Evolutionary conservation across 2,329 filamentous ascomycete species (phyloP).

Genomic region (Colletotrichum lini): DNA sequence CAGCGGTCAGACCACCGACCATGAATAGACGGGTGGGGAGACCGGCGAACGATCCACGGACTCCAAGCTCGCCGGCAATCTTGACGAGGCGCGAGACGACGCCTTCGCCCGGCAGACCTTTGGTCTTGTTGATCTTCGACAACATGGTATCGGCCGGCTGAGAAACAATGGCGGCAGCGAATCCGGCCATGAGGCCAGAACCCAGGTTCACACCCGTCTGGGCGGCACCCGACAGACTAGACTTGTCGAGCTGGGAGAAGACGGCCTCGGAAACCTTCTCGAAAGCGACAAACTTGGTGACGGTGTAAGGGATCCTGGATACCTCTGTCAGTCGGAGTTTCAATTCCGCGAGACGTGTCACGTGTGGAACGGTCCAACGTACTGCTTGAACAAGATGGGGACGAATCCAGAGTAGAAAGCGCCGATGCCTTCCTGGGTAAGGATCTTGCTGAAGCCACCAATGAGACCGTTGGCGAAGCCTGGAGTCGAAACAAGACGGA

Average conservation of each 20-base stretch:
- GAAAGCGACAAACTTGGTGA: constrained; percentile 95
- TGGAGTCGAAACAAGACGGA: constrained; percentile 90
- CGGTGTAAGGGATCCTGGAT: constrained; percentile 88
- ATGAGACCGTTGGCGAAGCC: constrained; percentile 86
- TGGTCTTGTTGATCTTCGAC: constrained; percentile 95
- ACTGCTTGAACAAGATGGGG: constrained; percentile 86
- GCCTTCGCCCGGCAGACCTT: constrained; percentile 87
- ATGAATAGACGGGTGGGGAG: constrained; percentile 78
- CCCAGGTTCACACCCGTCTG: constrained; percentile 87
- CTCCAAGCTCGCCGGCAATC: constrained; percentile 87
- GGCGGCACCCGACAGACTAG: constrained; percentile 73
- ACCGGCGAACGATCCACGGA: constrained; percentile 84
- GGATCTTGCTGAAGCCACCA: constrained; percentile 85
- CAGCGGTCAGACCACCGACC: constrained; percentile 80
- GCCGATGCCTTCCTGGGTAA: constrained; percentile 84
- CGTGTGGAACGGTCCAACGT: constrained; percentile 53
- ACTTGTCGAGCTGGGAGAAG: constrained; percentile 80
- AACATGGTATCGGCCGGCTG: constrained; percentile 95
- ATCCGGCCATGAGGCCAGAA: constrained; percentile 69
- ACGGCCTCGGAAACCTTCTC: constrained; percentile 86
- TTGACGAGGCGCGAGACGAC: constrained; percentile 85
- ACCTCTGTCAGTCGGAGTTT: neutral
- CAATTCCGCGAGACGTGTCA: no score
- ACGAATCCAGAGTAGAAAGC: constrained; percentile 95
- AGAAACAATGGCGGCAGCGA: constrained; percentile 87